A percentile compares a stretch with the other conserved stretches of the same genome.
Conservation (phyloP, 2,329 filamentous ascomycete species). For the Aspergillus cejpii region DNA sequence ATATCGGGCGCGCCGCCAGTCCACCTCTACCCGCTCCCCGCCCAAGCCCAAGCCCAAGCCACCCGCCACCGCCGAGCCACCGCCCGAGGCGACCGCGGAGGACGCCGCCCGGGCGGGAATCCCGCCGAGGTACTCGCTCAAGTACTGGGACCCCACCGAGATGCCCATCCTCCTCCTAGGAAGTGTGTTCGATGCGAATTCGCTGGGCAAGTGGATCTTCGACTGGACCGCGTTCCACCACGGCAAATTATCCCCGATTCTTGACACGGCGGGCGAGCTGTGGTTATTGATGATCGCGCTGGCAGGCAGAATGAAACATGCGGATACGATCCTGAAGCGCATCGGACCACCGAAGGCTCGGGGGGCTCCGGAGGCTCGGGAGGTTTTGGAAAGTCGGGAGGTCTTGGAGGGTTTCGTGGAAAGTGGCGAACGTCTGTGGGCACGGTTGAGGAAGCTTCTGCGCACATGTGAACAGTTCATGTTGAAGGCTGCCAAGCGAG, state of each 20-base stretch:
- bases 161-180: slow-evolving; percentile 89
- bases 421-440: slow-evolving; percentile 77
- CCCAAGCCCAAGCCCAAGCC: slow-evolving; percentile 41
- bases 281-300: slow-evolving; percentile 94
- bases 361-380: slow-evolving; percentile 75
- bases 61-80: slow-evolving; percentile 30
- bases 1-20: slow-evolving; percentile 49
- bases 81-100: slow-evolving; percentile 56
- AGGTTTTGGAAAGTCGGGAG: slow-evolving; percentile 78
- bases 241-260: slow-evolving; percentile 71
- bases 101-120: slow-evolving; percentile 62
- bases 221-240: slow-evolving; percentile 96
- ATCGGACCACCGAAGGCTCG: slow-evolving; percentile 67
- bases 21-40: slow-evolving; percentile 45
- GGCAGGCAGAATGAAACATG: slow-evolving; percentile 85
- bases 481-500: slow-evolving; percentile 76
- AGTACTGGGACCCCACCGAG: slow-evolving; percentile 96
- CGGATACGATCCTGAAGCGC: slow-evolving; percentile 66
- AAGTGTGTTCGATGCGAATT: slow-evolving; percentile 96
- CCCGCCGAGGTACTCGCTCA: slow-evolving; percentile 82
- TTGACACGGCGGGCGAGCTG: slow-evolving; percentile 86
- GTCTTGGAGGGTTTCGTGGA: slow-evolving; percentile 86
- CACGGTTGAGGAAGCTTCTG: slow-evolving; percentile 76
- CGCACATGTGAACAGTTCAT: slow-evolving; percentile 91
- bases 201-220: slow-evolving; percentile 97